Evolutionary conservation across 78 protist species (phyloP), one percentile per base, ranked within the genome.

Genomic region (Planoprotostelium fungivorum): DNA sequence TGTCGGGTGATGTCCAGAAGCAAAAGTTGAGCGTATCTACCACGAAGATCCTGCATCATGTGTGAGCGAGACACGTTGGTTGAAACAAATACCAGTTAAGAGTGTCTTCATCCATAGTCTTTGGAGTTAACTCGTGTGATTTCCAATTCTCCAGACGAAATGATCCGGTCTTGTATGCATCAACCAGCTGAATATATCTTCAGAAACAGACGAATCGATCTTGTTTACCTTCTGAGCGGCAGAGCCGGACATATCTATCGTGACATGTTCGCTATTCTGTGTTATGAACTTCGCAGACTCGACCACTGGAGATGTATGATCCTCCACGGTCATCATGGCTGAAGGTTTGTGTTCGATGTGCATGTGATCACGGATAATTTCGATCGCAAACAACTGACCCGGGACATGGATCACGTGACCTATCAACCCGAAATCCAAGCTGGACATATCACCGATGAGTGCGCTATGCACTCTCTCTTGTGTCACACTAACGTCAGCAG

Each of bases 11-110:
- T 34, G 93, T 92, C 97, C 97, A 97, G 85, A 97, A 97, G 34
- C 96, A 96, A 86, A 95, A 96, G 36, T 97, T 97, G 35, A 97
- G 90, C 31, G 93, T 16, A 51, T 96, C 97, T 34, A 97, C 38
- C 23, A 97, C 97, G 31, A 97, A 94, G n/a, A 96, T 90, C 73
- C 73, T 51, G 73, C 73, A 51, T 25, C 73, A 51, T 51, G 73
- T 25, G 73, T 16, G 73, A 51, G 73, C 16, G 31, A 25, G 73
- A 51, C 73, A 51, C 73, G 73, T 25, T 25, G 73, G 16, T 25
- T 5, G 73, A 51, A 25, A 16, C 5, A 25, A 5, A 25, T 5
- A 51, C 73, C 73, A 51, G 31, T 51, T 16, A 51, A 51, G 73
- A 5, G 73, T 51, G 73, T 51, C 31, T 51, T 51, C 73, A 51